A percentile compares a stretch with the other conserved stretches of the same genome.
Evolutionary conservation across 371 early-diverging fungal species (phyloP).

Genomic region (Mortierella polycephala): DNA sequence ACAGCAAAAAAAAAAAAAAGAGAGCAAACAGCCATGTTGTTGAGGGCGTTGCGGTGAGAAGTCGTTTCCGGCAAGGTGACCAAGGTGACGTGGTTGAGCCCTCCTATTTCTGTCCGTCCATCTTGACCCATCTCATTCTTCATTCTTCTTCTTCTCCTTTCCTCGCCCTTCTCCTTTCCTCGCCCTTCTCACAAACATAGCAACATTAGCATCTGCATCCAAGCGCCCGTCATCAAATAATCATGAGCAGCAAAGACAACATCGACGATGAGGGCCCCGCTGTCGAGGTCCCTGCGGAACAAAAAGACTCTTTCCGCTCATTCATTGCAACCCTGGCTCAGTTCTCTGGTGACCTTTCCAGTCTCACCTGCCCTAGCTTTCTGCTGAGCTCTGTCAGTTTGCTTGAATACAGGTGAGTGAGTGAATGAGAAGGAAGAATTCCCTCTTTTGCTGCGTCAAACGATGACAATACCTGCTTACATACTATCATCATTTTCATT

Average conservation of each 20-base stretch:
- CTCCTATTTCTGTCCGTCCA: background rate
- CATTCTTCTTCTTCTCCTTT: background rate
- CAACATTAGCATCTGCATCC: background rate
- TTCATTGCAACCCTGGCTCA: constrained; percentile 79
- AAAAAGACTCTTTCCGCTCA: constrained; percentile 75
- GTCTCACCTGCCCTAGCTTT: constrained; percentile 83
- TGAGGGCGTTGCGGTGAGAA: background rate
- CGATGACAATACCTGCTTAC: no score
- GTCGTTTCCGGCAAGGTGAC: no score
- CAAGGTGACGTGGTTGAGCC: no score
- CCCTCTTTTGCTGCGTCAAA: constrained; percentile 2
- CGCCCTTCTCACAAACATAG: background rate
- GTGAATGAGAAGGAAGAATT: no score
- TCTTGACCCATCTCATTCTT: background rate
- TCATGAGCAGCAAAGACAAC: constrained; percentile 39
- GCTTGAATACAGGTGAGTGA: constrained; percentile 80
- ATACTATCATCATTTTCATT: no score
- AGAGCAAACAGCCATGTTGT: no score
- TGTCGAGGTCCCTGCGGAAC: constrained; percentile 67
- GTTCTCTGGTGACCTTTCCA: constrained; percentile 84
- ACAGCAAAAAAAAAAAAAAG: no score
- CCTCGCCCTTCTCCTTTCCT: background rate
- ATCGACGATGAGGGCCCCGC: constrained; percentile 29
- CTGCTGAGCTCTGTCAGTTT: constrained; percentile 79
- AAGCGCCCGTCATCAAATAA: constrained; percentile 2